Percentiles rank a stretch among this genome's conserved stretches.
Evolutionary conservation across 495 filamentous ascomycete species (phyloP).

Genomic region (Aspergillus heteromorphus): DNA sequence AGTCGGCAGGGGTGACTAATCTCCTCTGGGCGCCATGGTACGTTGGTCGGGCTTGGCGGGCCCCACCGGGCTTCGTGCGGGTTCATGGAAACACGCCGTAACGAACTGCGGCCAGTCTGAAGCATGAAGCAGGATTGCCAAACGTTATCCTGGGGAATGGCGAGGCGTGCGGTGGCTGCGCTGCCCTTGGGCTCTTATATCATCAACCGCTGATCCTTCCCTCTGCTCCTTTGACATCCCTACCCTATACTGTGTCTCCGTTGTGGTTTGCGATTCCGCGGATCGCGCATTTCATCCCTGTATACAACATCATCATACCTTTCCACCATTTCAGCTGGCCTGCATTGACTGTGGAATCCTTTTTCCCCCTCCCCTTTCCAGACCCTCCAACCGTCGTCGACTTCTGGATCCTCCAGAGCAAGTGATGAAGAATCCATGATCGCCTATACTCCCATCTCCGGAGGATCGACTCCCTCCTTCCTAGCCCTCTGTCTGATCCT

Average conservation of each 20-base stretch:
- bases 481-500: background rate
- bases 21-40: background rate
- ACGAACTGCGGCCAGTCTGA: background rate
- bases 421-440: conserved; percentile 22
- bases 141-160: background rate
- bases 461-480: conserved; percentile 11
- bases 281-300: background rate
- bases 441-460: conserved; percentile 6
- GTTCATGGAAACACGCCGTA: background rate
- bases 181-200: background rate
- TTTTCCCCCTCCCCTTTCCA: background rate
- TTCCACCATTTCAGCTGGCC: background rate
- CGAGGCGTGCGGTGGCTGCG: background rate
- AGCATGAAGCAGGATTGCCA: background rate
- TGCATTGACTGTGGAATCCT: background rate
- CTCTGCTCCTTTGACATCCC: background rate
- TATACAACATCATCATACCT: background rate
- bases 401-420: background rate
- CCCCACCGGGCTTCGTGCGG: background rate
- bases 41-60: background rate
- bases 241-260: background rate
- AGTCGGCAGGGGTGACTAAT: background rate
- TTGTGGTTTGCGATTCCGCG: background rate
- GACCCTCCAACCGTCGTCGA: background rate
- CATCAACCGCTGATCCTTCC: background rate